A percentile compares a stretch with the other conserved stretches of the same genome.
These are phyloP conservation scores for Thalassiosira profunda DNA, from an alignment of 108 stramenopile species.

Conservation along the genomic window DNA sequence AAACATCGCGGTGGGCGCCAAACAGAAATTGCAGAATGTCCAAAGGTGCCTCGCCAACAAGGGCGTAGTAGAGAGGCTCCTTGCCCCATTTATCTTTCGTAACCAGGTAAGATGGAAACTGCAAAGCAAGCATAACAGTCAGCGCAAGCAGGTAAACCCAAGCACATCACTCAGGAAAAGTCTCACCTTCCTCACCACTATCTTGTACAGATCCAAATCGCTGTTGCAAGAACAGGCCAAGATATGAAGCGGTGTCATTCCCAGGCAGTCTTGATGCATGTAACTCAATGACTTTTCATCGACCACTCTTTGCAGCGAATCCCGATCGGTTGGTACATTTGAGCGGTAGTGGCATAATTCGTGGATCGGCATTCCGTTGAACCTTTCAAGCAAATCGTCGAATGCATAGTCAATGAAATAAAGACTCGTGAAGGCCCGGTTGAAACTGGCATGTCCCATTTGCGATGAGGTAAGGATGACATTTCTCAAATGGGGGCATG, in stretches of 20 bases:
- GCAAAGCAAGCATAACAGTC: no score
- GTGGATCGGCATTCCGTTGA: not conserved
- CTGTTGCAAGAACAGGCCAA: not conserved
- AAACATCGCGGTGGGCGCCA: no score
- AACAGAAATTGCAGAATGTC: not conserved
- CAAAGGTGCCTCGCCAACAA: not conserved
- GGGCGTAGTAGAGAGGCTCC: not conserved
- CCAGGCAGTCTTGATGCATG: not conserved
- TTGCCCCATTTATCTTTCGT: not conserved
- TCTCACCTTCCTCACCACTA: not conserved
- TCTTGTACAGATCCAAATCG: not conserved
- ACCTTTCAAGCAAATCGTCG: not conserved
- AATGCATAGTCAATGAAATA: not conserved
- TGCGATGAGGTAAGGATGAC: no score
- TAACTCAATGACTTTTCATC: not conserved
- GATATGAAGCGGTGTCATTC: conserved; percentile 7
- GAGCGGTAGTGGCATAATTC: not conserved
- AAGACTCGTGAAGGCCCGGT: not conserved
- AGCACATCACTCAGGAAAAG: no score
- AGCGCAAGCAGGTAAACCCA: no score
- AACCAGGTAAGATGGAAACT: no score
- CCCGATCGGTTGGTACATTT: not conserved
- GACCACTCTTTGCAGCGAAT: not conserved
- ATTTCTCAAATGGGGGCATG: no score
- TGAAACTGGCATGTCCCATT: not conserved